phyloP scores from a whole-genome alignment of 306 rosid genomes.

The Acmispon strigosus region DNA sequence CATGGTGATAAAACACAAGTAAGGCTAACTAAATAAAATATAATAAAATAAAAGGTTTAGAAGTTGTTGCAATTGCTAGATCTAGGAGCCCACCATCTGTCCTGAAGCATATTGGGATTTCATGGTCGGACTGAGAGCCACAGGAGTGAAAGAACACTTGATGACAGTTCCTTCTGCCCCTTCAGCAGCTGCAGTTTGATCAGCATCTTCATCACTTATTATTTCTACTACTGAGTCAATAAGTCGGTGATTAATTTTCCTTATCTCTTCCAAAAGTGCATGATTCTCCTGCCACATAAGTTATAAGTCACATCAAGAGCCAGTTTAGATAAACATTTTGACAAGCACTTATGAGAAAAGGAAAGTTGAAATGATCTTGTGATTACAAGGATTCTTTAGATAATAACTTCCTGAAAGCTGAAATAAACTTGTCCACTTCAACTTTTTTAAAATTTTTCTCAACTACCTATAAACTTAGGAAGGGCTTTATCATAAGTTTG shows the following conservation, averaged over 20 bases:
- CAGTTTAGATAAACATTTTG: too few relatives aligned
- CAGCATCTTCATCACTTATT: constrained; percentile 67
- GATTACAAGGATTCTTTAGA: too few relatives aligned
- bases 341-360: too few relatives aligned
- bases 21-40: constrained; percentile 12
- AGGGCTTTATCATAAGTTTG: too few relatives aligned
- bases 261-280: constrained; percentile 80
- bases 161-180: constrained; percentile 77
- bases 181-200: constrained; percentile 54
- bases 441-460: too few relatives aligned
- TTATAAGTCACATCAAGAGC: not conserved
- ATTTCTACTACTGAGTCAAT: constrained; percentile 80
- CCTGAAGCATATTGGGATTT: constrained; percentile 74
- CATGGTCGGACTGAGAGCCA: constrained; percentile 81
- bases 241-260: constrained; percentile 70
- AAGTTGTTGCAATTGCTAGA: not conserved
- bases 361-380: too few relatives aligned
- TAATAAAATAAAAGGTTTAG: not conserved
- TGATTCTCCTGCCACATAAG: constrained; percentile 63
- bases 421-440: too few relatives aligned
- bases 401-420: too few relatives aligned
- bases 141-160: constrained; percentile 80
- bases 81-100: constrained; percentile 53
- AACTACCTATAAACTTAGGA: too few relatives aligned
- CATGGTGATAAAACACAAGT: constrained; percentile 25